A percentile compares a stretch with the other conserved stretches of the same genome.
These are phyloP conservation scores for Saitozyma podzolica DNA, from an alignment of 768 basidiomycete species.

Conservation along the genomic window DNA sequence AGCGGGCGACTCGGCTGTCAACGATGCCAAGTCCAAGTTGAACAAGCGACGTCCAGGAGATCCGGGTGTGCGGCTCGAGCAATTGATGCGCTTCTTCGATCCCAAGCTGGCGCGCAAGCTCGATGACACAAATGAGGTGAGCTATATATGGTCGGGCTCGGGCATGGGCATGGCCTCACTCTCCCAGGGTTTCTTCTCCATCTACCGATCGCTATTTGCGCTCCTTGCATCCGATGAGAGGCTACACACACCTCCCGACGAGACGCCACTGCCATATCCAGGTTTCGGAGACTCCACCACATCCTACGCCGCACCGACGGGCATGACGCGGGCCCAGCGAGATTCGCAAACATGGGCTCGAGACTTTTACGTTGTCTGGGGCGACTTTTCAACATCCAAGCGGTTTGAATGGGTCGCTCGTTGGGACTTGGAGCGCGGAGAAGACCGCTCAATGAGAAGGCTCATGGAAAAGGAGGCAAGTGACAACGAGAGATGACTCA, in stretches of 20 bases:
- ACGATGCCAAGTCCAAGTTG: constrained; percentile 30
- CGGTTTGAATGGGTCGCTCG: constrained; percentile 84
- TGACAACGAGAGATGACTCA: no score
- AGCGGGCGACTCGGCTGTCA: constrained; percentile 63
- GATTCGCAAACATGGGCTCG: constrained; percentile 61
- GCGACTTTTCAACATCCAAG: constrained; percentile 80
- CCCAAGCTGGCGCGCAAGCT: constrained; percentile 47
- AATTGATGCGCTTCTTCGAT: constrained; percentile 83
- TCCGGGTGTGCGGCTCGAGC: constrained; percentile 75
- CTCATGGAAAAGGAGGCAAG: constrained; percentile 80
- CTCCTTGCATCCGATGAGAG: constrained; percentile 80
- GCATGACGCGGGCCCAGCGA: constrained; percentile 48
- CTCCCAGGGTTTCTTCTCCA: constrained; percentile 77
- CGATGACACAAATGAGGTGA: constrained; percentile 55
- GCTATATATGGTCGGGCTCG: constrained; percentile 14
- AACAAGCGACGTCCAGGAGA: constrained; percentile 59
- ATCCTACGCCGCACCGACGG: constrained; percentile 61
- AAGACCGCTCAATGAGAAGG: constrained; percentile 81
- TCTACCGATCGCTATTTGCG: constrained; percentile 82
- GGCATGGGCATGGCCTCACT: neutral
- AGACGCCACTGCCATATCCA: constrained; percentile 61
- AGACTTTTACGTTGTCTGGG: constrained; percentile 81
- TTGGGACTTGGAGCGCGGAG: constrained; percentile 80
- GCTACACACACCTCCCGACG: constrained; percentile 53
- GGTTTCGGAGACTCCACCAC: constrained; percentile 79